phyloP scores from a whole-genome alignment of 345 rosid genomes.

The Punica granatum region DNA sequence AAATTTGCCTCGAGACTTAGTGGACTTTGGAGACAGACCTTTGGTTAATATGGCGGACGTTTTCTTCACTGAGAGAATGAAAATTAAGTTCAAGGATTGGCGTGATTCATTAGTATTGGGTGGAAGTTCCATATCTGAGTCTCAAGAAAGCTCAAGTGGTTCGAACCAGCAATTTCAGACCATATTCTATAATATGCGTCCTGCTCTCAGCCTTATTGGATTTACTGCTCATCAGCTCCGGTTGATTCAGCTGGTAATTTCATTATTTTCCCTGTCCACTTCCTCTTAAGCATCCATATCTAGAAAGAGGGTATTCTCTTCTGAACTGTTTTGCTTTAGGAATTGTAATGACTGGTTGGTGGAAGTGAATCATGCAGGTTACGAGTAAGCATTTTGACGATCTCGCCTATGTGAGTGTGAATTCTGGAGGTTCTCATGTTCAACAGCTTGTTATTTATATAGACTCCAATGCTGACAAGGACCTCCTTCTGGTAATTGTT shows the following conservation, averaged over 20 bases:
- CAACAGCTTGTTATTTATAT: slow-evolving; percentile 55
- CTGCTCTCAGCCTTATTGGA: slow-evolving; percentile 59
- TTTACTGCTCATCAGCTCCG: slow-evolving; percentile 76
- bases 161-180: slow-evolving; percentile 39
- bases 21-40: slow-evolving; percentile 29
- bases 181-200: slow-evolving; percentile 59
- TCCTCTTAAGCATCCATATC: neutral
- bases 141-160: slow-evolving; percentile 15
- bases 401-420: slow-evolving; percentile 42
- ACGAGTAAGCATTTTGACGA: slow-evolving; percentile 62
- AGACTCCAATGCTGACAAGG: slow-evolving; percentile 55
- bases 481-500: slow-evolving; percentile 54
- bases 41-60: slow-evolving; percentile 45
- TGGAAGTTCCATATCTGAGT: slow-evolving; percentile 20
- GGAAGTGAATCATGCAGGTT: slow-evolving; percentile 32
- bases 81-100: slow-evolving; percentile 57
- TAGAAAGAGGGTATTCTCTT: neutral
- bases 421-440: slow-evolving; percentile 27
- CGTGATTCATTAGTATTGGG: slow-evolving; percentile 36
- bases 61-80: slow-evolving; percentile 82
- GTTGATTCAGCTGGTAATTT: slow-evolving; percentile 59
- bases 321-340: neutral
- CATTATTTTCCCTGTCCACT: neutral
- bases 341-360: neutral
- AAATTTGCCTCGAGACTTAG: slow-evolving; percentile 12